phyloP scores from a whole-genome alignment of 305 asterid species.

The Withania somnifera region DNA sequence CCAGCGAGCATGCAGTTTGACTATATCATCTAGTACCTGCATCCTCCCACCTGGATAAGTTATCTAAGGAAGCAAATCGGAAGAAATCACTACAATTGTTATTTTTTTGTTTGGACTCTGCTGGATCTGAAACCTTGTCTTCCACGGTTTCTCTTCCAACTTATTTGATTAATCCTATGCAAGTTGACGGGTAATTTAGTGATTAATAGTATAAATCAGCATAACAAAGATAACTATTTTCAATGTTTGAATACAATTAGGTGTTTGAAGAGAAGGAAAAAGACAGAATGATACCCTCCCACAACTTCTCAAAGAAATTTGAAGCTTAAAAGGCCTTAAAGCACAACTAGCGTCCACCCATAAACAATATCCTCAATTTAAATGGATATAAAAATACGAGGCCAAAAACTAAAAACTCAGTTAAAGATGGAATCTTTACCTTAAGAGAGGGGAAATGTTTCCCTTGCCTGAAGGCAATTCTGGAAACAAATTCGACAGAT shows the following conservation, averaged over 20 bases:
- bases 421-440: constrained; percentile 35
- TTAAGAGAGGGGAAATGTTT: constrained; percentile 33
- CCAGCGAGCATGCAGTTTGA: not conserved
- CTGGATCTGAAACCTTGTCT: not conserved
- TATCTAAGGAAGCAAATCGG: not conserved
- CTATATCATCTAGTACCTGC: not conserved
- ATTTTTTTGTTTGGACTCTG: not conserved
- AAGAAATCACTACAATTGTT: not conserved
- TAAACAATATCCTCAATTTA: not conserved
- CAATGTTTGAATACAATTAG: not conserved
- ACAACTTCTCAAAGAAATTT: not conserved
- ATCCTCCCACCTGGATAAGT: not conserved
- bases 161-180: not conserved
- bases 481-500: constrained; percentile 23
- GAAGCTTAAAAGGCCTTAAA: not conserved
- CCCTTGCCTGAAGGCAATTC: constrained; percentile 34
- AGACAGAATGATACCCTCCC: not conserved
- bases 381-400: not conserved
- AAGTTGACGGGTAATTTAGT: not conserved
- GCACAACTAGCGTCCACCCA: not conserved
- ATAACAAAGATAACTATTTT: not conserved
- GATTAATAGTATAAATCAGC: not conserved
- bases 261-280: not conserved
- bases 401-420: not conserved
- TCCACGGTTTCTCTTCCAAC: not conserved